Evolutionary conservation across 2,329 filamentous ascomycete genomes (phyloP).

Genomic region (Penicillium brevicompactum): DNA sequence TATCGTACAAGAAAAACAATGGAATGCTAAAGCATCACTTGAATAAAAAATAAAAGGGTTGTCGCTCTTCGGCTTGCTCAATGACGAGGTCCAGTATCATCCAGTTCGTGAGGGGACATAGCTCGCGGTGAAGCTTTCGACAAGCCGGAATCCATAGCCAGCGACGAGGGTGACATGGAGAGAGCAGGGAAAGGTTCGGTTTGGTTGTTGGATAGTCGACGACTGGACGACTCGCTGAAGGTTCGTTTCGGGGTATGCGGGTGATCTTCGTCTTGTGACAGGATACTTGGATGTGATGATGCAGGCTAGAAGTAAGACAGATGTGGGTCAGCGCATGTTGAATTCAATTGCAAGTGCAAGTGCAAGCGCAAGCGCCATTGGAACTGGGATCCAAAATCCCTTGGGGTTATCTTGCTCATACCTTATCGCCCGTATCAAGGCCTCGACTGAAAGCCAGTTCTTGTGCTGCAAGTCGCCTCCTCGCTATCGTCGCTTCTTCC

Average conservation of each 20-base stretch:
- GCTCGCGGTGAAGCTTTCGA: constrained; percentile 11
- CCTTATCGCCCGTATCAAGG: constrained; percentile 39
- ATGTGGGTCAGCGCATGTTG: constrained; percentile 5
- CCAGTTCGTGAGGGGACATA: constrained; percentile 5
- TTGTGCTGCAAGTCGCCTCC: constrained; percentile 58
- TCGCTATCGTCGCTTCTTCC: constrained; percentile 59
- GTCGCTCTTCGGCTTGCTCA: background rate
- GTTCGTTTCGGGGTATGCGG: background rate
- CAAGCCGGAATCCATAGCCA: constrained; percentile 2
- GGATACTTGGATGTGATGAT: constrained; percentile 5
- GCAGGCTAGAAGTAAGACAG: constrained; percentile 10
- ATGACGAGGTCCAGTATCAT: background rate
- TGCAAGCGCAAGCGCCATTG: too few relatives aligned
- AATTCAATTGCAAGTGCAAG: too few relatives aligned
- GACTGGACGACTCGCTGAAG: constrained; percentile 18
- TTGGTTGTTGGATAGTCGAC: constrained; percentile 18
- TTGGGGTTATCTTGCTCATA: constrained; percentile 17
- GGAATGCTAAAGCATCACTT: background rate
- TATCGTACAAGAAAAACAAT: constrained; percentile 10
- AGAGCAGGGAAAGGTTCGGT: constrained; percentile 40
- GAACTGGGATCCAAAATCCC: too few relatives aligned
- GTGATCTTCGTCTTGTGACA: constrained; percentile 13
- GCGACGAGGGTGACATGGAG: constrained; percentile 9
- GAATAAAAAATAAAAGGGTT: background rate
- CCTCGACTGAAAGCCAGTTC: constrained; percentile 58